Base-by-base conservation (phyloP, 805 yeast genomes). In the Barnettozyma botsteinii region DNA sequence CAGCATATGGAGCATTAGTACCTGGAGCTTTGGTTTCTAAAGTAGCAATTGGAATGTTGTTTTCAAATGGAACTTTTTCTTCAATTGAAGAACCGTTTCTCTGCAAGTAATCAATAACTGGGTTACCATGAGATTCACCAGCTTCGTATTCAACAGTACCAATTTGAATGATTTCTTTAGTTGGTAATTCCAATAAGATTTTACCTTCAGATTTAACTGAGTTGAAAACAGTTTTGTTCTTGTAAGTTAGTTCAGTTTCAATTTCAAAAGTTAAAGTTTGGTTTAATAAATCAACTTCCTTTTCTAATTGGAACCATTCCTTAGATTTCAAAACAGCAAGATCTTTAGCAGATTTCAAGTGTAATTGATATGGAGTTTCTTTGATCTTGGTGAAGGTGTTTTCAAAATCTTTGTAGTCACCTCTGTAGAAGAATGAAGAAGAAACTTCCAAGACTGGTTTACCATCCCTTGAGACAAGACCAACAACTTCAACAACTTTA, bases 401-500 rank as follows among this genome's bases (percentile, higher is more conserved):
- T 61, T 81, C 85, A 61, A 75, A 93, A 66, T 93, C 98, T 26
- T 59, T 59, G 72, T 91, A 93, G 41, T 71, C 72, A 51, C 99
- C 99, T 64, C 99, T 79, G 81, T 91, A 93, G 69, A 93, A 85
- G 81, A 93, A 93, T 51, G 89, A 84, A 33, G 98, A 88, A 24
- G 82, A 81, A 43, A 93, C 96, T 64, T 91, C 96, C 87, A 93
- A 77, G 19, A 93, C 93, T 36, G 95, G 83, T 48, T 68, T 59
- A 42, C 77, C 79, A 24, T 78, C 86, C 64, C 94, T 80, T 56
- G 75, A 72, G 50, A 93, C 73, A 32, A 91, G 79, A 53, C 98
- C 98, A 52, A 83, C 78, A 55, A 93, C 99, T 64, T 89, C 95
- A 40, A 93, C 98, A 62, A 86, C 76, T 72, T 93, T 93, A 59